Percentiles rank a stretch among this genome's conserved stretches.
Evolutionary conservation across 805 yeast genomes (phyloP).

Genomic region (Ogataea thermomethanolica): DNA sequence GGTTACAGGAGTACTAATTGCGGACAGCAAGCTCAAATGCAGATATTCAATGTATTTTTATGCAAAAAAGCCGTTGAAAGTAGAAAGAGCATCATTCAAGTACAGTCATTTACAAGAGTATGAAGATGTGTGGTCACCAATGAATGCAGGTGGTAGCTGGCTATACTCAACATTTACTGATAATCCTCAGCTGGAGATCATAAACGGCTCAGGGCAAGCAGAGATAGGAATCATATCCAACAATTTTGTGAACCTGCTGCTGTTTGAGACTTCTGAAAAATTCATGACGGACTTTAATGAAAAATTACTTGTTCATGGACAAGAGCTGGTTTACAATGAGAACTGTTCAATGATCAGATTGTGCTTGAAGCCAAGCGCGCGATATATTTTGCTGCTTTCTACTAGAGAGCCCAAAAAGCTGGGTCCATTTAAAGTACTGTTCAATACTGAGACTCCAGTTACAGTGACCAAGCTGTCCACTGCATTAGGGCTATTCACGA

Average conservation of each 20-base stretch:
- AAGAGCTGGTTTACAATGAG: constrained; percentile 34
- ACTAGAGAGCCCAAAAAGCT: constrained; percentile 36
- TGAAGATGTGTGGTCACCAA: constrained; percentile 44
- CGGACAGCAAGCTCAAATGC: constrained; percentile 4
- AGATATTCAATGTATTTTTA: constrained; percentile 12
- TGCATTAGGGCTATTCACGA: constrained; percentile 13
- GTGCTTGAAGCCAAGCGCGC: constrained; percentile 30
- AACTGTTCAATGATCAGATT: constrained; percentile 26
- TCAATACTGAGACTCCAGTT: constrained; percentile 24
- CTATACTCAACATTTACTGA: constrained; percentile 39
- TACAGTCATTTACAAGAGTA: constrained; percentile 23
- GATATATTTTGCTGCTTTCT: constrained; percentile 46
- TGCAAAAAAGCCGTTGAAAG: constrained; percentile 5
- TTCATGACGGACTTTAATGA: constrained; percentile 28
- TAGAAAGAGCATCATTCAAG: constrained; percentile 6
- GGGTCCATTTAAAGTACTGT: constrained; percentile 32
- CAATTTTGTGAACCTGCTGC: constrained; percentile 37
- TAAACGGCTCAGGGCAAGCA: not conserved
- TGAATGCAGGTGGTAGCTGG: constrained; percentile 55
- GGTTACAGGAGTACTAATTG: constrained; percentile 22
- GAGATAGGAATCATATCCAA: constrained; percentile 1
- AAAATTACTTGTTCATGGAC: constrained; percentile 27
- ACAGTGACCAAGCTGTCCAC: constrained; percentile 7
- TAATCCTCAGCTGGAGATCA: constrained; percentile 53
- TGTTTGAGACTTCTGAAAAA: constrained; percentile 39